Evolutionary conservation across 805 yeast species (phyloP).

Genomic region (Yamadazyma phyllophila): DNA sequence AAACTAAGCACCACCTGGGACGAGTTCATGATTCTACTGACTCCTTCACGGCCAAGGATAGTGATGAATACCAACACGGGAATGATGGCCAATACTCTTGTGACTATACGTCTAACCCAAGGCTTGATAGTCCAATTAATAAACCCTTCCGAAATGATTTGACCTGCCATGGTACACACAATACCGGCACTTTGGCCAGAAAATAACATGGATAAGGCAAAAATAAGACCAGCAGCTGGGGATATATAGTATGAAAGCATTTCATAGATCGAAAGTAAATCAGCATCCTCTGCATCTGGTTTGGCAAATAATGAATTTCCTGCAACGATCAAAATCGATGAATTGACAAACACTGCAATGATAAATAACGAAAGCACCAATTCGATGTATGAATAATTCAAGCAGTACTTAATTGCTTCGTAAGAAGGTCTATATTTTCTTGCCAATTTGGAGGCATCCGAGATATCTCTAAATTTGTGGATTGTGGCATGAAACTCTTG

Average conservation of each 20-base stretch:
- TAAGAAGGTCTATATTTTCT: conserved; percentile 64
- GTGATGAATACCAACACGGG: conserved; percentile 40
- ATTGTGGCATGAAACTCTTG: conserved; percentile 15
- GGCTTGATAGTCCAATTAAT: conserved; percentile 44
- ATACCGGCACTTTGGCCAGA: conserved; percentile 49
- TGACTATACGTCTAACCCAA: conserved; percentile 42
- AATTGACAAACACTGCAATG: conserved; percentile 89
- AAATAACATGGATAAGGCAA: conserved; percentile 46
- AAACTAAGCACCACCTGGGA: conserved; percentile 46
- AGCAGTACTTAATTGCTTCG: conserved; percentile 74
- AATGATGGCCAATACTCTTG: conserved; percentile 40
- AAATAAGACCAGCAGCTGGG: conserved; percentile 44
- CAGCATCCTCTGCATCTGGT: conserved; percentile 47
- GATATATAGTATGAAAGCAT: conserved; percentile 44
- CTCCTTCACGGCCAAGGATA: conserved; percentile 43
- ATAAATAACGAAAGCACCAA: conserved; percentile 76
- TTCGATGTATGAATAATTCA: conserved; percentile 80
- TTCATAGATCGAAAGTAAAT: conserved; percentile 42
- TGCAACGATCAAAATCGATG: conserved; percentile 61
- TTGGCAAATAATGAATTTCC: conserved; percentile 40
- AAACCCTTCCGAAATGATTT: conserved; percentile 45
- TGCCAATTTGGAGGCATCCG: conserved; percentile 13
- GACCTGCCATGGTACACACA: conserved; percentile 50
- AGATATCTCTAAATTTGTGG: conserved; percentile 16
- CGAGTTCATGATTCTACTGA: conserved; percentile 43